These are phyloP conservation scores for Apiotrichum domesticum DNA, from an alignment of 1,284 basidiomycete species.

Conservation along the genomic window DNA sequence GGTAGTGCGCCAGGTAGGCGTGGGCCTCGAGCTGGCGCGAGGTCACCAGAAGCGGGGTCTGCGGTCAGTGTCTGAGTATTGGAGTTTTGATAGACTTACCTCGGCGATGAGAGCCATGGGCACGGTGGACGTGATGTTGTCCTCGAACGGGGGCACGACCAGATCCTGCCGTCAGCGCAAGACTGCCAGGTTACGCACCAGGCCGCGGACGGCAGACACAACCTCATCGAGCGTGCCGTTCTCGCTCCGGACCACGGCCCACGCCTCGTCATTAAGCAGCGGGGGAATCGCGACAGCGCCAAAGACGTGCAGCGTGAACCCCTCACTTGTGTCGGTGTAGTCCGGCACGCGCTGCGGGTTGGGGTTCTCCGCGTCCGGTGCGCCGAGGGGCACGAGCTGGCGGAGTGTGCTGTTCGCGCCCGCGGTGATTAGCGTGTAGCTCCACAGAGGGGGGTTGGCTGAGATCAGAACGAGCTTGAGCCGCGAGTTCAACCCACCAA, in stretches of 20 bases:
- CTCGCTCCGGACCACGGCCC: conserved; percentile 1
- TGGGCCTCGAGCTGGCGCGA: conserved; percentile 1
- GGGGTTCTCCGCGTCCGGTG: neutral
- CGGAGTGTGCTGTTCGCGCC: too few relatives aligned
- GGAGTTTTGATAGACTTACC: neutral
- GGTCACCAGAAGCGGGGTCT: conserved; percentile 4
- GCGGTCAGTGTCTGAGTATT: neutral
- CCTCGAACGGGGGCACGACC: conserved; percentile 1
- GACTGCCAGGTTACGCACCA: neutral
- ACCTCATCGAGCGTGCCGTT: too few relatives aligned
- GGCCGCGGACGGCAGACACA: too few relatives aligned
- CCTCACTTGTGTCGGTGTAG: neutral
- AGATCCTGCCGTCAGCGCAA: neutral
- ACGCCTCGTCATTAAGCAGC: neutral
- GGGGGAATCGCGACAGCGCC: neutral
- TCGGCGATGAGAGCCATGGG: conserved; percentile 3
- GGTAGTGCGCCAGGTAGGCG: neutral
- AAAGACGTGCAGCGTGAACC: conserved; percentile 8
- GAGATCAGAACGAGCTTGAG: neutral
- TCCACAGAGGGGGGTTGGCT: neutral
- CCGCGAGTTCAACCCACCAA: neutral
- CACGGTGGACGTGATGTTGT: neutral
- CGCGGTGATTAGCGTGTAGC: neutral
- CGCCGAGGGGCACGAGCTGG: neutral
- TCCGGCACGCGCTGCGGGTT: neutral